Conservation (phyloP, 768 basidiomycete genomes). For the Zangia roseola region DNA sequence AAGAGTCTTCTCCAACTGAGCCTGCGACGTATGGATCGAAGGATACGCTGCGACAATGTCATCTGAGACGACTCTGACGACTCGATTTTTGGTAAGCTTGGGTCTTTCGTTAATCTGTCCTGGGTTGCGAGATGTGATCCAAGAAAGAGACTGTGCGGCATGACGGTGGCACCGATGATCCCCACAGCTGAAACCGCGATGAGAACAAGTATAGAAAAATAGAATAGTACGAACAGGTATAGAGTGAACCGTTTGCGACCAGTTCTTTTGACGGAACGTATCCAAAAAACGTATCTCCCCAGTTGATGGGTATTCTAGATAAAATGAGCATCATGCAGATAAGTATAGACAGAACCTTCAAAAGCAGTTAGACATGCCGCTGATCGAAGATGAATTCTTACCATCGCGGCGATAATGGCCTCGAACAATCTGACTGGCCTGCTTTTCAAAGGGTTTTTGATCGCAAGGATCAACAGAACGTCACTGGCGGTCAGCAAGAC, state of each 20-base stretch:
- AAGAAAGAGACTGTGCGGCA: conserved; percentile 92
- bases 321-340: conserved; percentile 79
- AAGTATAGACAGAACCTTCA: conserved; percentile 66
- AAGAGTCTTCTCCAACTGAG: conserved; percentile 23
- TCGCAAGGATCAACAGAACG: conserved; percentile 65
- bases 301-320: conserved; percentile 64
- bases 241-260: conserved; percentile 55
- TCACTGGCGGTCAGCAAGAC: conserved; percentile 69
- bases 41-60: conserved; percentile 21
- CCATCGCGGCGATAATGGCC: conserved; percentile 58
- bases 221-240: conserved; percentile 51
- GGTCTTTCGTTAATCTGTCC: conserved; percentile 53
- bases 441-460: conserved; percentile 68
- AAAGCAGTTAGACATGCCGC: neutral
- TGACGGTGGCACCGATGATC: conserved; percentile 81
- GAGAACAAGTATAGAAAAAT: conserved; percentile 1
- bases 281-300: conserved; percentile 73
- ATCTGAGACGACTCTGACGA: conserved; percentile 8
- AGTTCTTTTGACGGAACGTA: conserved; percentile 71
- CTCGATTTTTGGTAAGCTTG: conserved; percentile 16
- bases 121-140: conserved; percentile 86
- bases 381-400: conserved; percentile 21
- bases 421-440: conserved; percentile 71
- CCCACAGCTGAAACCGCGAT: conserved; percentile 52
- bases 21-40: conserved; percentile 4